These are phyloP conservation scores for Bruguiera parviflora DNA, from an alignment of 345 rosid species.

Conservation along the genomic window DNA sequence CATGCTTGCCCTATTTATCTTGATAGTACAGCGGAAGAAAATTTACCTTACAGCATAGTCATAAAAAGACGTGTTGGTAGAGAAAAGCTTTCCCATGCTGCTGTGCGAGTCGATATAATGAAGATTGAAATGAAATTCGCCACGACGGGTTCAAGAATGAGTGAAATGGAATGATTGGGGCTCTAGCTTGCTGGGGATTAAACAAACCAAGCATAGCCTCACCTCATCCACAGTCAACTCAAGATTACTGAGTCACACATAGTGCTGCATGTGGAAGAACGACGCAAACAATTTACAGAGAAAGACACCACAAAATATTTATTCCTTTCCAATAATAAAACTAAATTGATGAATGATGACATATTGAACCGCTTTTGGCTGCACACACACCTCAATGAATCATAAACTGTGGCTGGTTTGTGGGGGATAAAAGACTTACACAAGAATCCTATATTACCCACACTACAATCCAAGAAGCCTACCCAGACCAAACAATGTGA, in stretches of 20 bases:
- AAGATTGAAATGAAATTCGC: not conserved
- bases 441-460: conserved; percentile 36
- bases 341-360: conserved; percentile 36
- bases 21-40: too few relatives aligned
- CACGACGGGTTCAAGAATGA: not conserved
- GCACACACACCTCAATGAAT: conserved; percentile 50
- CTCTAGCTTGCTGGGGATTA: not conserved
- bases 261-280: conserved; percentile 7
- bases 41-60: not conserved
- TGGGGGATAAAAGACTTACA: conserved; percentile 29
- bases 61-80: not conserved
- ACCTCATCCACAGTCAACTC: not conserved
- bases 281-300: not conserved
- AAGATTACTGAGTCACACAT: not conserved
- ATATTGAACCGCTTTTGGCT: conserved; percentile 38
- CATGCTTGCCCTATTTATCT: too few relatives aligned
- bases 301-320: conserved; percentile 26
- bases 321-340: conserved; percentile 44
- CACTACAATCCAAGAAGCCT: conserved; percentile 30
- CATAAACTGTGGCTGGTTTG: conserved; percentile 20
- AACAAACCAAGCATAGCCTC: not conserved
- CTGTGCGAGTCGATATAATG: not conserved
- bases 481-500: conserved; percentile 24
- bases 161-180: not conserved
- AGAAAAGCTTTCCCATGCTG: not conserved